Percentiles rank a stretch among this genome's conserved stretches.
Evolutionary conservation across 441 rosid genomes (phyloP).

Genomic region (Eutrema salsugineum): DNA sequence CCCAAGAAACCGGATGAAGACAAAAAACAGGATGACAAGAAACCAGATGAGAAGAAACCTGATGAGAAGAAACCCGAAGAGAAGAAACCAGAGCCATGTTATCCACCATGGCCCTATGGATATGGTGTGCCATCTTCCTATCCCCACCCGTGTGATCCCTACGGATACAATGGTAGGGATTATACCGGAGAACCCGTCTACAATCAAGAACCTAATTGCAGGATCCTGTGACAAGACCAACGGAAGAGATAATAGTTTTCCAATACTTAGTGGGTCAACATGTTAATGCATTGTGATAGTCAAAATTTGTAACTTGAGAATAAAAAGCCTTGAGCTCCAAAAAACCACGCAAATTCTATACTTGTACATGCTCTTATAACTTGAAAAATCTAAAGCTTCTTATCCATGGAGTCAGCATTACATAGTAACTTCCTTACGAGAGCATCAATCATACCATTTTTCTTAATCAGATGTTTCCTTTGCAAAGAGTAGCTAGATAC

Average conservation of each 20-base stretch:
- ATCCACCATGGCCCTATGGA: not conserved
- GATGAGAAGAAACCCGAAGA: not conserved
- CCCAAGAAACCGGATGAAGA: slow-evolving; percentile 23
- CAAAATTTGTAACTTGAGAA: slow-evolving; percentile 9
- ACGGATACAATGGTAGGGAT: not conserved
- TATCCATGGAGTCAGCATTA: slow-evolving; percentile 17
- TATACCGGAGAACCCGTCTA: slow-evolving; percentile 23
- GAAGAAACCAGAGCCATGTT: not conserved
- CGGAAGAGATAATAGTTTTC: not conserved
- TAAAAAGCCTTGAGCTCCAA: not conserved
- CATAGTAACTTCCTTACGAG: slow-evolving; percentile 1
- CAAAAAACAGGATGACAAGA: not conserved
- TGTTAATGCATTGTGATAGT: slow-evolving; percentile 4
- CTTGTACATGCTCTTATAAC: not conserved
- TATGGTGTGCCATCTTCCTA: slow-evolving; percentile 11
- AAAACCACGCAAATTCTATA: not conserved
- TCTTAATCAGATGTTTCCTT: not conserved
- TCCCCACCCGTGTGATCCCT: slow-evolving; percentile 24
- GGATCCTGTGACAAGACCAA: slow-evolving; percentile 33
- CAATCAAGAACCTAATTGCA: slow-evolving; percentile 30
- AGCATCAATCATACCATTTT: slow-evolving; percentile 10
- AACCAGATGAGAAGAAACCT: not conserved
- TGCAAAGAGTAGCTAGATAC: slow-evolving; percentile 19
- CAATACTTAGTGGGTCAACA: not conserved
- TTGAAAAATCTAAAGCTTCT: slow-evolving; percentile 19